Base-by-base conservation (phyloP, 2,329 filamentous ascomycete genomes). In the Myrmaecium sp. region DNA sequence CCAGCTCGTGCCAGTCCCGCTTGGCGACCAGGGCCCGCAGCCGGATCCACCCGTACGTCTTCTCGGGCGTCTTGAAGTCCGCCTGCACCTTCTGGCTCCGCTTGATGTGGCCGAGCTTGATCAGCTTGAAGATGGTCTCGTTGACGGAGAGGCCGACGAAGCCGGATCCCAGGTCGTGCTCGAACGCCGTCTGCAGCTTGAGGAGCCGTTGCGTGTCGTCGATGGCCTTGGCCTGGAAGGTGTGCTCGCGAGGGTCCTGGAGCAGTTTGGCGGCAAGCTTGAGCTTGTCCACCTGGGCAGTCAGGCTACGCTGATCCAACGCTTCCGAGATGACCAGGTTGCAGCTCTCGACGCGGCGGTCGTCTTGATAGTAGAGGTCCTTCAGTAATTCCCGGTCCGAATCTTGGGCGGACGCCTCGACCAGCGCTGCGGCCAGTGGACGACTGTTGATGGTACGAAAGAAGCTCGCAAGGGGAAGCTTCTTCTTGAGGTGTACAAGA, bases 311-410 rank as follows among this genome's bases (percentile, higher is more conserved):
- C 43, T 89, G 79, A 4, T 64, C 57, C 5, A 98, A 60, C 1
- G 84, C 80, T 52, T 98, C 86, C 12, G 72, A 70, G 9, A 98
- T 60, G 32, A 95, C 78, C 2, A 98, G 71, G 31, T 82, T 78
- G 0, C 86, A 79, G 3, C 89, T 83, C 36, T 95, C 89, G 4
- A 83, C 60, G 3, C 84, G 71, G 4, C 86, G 72, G 47, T 98
- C 89, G 42, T 95, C 89, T 54, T 95, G 89, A 48, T 98, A 98
- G 56, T 89, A 98, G 3, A 98, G 61, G 45, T 95, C 89, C 44
- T 95, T 98, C 14, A 98, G 68, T 13, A 98, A 53, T 28, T 78
- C 72, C 1, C 69, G 65, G 40, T 92, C 83, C 41, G 92, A 77
- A 26, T 80, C 71, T 26, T 66, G 62, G 0, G 89, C 86, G 0